Conservation (phyloP, 1,139 yeast genomes). For the Barnettozyma hawaiiensis region DNA sequence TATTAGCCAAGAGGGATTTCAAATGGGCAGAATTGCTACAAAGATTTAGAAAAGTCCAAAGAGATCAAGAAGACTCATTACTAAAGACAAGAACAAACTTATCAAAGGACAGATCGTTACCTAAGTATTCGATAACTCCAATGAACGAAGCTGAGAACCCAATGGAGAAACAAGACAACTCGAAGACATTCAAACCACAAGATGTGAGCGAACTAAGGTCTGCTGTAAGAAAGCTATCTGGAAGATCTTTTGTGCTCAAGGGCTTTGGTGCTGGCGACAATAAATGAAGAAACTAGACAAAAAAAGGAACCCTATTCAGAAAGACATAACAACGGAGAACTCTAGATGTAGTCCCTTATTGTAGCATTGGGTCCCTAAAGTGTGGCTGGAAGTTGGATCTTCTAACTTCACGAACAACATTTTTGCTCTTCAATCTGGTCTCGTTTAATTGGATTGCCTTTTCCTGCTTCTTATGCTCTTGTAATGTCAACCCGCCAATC, state of each 20-base stretch:
- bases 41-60: constrained; percentile 56
- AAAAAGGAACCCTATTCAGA: background rate
- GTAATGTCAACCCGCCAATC: constrained; percentile 36
- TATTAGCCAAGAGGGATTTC: constrained; percentile 13
- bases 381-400: constrained; percentile 58
- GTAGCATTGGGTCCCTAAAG: constrained; percentile 59
- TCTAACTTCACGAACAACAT: constrained; percentile 42
- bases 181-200: constrained; percentile 4
- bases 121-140: constrained; percentile 22
- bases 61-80: constrained; percentile 39
- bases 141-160: constrained; percentile 16
- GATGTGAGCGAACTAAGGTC: constrained; percentile 15
- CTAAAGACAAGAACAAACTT: constrained; percentile 12
- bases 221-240: constrained; percentile 26
- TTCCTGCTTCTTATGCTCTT: constrained; percentile 38
- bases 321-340: background rate
- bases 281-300: background rate
- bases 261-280: constrained; percentile 23
- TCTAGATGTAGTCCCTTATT: constrained; percentile 14
- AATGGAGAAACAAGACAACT: constrained; percentile 7
- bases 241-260: constrained; percentile 27
- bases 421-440: constrained; percentile 42
- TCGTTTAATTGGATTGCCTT: constrained; percentile 42
- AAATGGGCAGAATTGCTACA: constrained; percentile 54
- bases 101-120: constrained; percentile 13